Conservation (phyloP, 2,329 filamentous ascomycete genomes). For the Dactylellina leptospora region DNA sequence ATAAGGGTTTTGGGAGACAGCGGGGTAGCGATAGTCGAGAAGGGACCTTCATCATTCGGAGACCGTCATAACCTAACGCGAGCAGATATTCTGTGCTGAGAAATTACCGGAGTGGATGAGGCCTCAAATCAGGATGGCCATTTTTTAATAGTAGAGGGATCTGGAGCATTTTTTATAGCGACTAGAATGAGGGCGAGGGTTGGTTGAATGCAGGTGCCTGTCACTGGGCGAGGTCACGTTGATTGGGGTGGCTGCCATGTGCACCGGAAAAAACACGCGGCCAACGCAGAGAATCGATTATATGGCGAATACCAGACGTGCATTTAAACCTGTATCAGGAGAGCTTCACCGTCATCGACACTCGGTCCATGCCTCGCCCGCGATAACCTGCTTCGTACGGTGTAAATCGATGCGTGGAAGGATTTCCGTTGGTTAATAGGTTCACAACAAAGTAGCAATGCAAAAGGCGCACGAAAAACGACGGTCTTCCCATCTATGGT, state of each 20-base stretch:
- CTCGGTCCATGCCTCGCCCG: not conserved
- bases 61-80: slow-evolving; percentile 19
- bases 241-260: not conserved
- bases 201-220: not conserved
- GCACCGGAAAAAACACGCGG: too few relatives aligned
- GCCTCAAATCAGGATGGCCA: not conserved
- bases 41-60: slow-evolving; percentile 44
- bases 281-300: too few relatives aligned
- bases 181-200: not conserved
- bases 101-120: not conserved
- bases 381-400: not conserved
- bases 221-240: slow-evolving; percentile 28
- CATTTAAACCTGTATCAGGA: too few relatives aligned
- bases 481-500: not conserved
- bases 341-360: not conserved
- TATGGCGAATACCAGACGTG: too few relatives aligned
- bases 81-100: not conserved
- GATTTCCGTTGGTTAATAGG: too few relatives aligned
- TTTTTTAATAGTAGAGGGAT: not conserved
- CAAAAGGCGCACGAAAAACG: not conserved
- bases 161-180: not conserved
- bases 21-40: slow-evolving; percentile 5
- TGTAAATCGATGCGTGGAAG: not conserved
- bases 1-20: slow-evolving; percentile 8
- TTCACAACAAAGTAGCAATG: too few relatives aligned